These are phyloP conservation scores for Pelargonium cotyledonis DNA, from an alignment of 441 rosid species.

Conservation along the genomic window DNA sequence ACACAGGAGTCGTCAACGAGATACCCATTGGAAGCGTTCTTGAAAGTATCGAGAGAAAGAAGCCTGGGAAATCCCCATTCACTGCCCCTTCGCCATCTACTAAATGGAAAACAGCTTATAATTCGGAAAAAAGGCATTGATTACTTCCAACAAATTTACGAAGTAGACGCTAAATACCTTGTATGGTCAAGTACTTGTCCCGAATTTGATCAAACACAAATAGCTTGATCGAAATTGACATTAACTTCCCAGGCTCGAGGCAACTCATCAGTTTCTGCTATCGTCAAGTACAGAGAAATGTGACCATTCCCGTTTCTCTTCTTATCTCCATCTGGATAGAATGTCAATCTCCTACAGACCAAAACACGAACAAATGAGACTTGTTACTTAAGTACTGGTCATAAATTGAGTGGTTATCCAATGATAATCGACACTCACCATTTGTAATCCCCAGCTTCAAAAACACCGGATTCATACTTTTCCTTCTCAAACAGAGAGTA, in stretches of 20 bases:
- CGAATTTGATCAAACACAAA: conserved; percentile 2
- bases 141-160: not conserved
- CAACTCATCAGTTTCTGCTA: not conserved
- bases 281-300: conserved; percentile 23
- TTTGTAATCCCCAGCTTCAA: conserved; percentile 33
- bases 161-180: not conserved
- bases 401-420: too few species aligned
- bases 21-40: not conserved
- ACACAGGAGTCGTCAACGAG: not conserved
- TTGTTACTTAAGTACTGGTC: too few species aligned
- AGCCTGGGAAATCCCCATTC: not conserved
- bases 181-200: not conserved
- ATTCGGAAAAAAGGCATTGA: not conserved
- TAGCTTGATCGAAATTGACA: not conserved
- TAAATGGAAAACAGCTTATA: not conserved
- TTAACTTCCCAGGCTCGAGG: not conserved
- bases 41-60: not conserved
- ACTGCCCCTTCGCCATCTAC: not conserved
- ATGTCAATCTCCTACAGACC: conserved; percentile 29
- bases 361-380: too few species aligned
- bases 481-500: conserved; percentile 16
- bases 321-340: conserved; percentile 25
- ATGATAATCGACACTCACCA: conserved; percentile 27
- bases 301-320: conserved; percentile 1
- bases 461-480: conserved; percentile 25